phyloP scores from a whole-genome alignment of 2,329 filamentous ascomycete species.

The Pseudocercospora pini-densiflorae region DNA sequence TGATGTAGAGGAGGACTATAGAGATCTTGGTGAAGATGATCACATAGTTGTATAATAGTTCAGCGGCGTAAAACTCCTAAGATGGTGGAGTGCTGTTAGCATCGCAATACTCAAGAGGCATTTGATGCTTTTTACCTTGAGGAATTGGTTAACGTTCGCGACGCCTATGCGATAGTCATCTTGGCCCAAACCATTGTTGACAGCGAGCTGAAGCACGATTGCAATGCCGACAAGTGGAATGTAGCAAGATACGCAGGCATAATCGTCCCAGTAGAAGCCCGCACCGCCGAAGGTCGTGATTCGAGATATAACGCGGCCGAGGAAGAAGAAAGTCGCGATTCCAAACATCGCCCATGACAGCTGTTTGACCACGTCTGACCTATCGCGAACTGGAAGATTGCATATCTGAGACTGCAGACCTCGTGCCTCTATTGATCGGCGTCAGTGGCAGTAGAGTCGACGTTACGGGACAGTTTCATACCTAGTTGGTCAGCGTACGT shows the following conservation, averaged over 20 bases:
- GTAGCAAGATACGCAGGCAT: constrained; percentile 9
- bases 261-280: constrained; percentile 14
- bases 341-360: constrained; percentile 16
- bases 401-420: neutral
- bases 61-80: constrained; percentile 17
- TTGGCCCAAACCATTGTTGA: constrained; percentile 14
- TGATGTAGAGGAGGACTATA: constrained; percentile 15
- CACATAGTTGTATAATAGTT: constrained; percentile 11
- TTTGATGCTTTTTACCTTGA: constrained; percentile 15
- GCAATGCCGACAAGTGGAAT: constrained; percentile 13
- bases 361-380: constrained; percentile 5
- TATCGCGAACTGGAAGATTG: neutral
- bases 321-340: constrained; percentile 9
- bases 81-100: neutral
- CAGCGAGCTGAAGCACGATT: constrained; percentile 8
- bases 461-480: neutral
- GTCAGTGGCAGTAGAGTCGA: neutral
- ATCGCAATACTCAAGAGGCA: too few species aligned
- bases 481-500: constrained; percentile 16
- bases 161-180: constrained; percentile 14
- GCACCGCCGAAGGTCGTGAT: neutral
- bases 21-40: constrained; percentile 18
- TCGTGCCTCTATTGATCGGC: neutral
- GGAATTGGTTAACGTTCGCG: constrained; percentile 8
- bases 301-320: constrained; percentile 1